Percentiles rank a stretch among this genome's conserved stretches.
Conservation (phyloP, 2,329 filamentous ascomycete species). For the Cladophialophora bantiana region DNA sequence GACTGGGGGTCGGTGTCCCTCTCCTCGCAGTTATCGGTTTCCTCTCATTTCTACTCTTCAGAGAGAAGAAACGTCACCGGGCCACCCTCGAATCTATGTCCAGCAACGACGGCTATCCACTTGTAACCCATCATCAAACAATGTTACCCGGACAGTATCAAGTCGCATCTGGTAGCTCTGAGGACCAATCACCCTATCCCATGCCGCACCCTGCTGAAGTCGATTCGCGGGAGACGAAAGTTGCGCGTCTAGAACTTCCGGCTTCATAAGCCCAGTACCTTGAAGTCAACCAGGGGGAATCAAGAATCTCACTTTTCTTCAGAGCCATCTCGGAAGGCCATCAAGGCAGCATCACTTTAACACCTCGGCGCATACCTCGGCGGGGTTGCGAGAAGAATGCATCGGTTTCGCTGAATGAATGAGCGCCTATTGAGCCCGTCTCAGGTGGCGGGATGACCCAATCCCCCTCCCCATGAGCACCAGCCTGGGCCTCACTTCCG, state of each 20-base stretch:
- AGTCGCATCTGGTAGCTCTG: background rate
- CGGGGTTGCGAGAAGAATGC: slow-evolving; percentile 8
- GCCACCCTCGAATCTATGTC: slow-evolving; percentile 1
- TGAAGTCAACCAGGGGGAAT: background rate
- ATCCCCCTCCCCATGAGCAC: background rate
- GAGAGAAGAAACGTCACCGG: slow-evolving; percentile 20
- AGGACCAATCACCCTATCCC: background rate
- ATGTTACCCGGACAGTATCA: background rate
- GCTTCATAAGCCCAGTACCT: background rate
- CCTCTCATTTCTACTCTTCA: slow-evolving; percentile 17
- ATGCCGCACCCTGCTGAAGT: slow-evolving; percentile 7
- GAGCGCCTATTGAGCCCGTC: background rate
- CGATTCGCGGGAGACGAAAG: slow-evolving; percentile 9
- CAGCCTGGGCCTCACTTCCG: background rate
- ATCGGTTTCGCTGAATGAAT: slow-evolving; percentile 5
- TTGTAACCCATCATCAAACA: slow-evolving; percentile 1
- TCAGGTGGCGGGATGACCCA: background rate
- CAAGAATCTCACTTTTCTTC: background rate
- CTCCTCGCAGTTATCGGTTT: slow-evolving; percentile 15
- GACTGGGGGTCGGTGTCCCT: slow-evolving; percentile 20
- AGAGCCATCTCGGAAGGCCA: background rate
- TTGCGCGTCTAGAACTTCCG: slow-evolving; percentile 9
- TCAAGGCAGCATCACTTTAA: background rate
- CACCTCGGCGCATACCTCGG: slow-evolving; percentile 13
- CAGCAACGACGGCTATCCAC: slow-evolving; percentile 11